These are phyloP conservation scores for Leishmania aethiopica DNA, from an alignment of 208 protist genomes.

Conservation along the genomic window DNA sequence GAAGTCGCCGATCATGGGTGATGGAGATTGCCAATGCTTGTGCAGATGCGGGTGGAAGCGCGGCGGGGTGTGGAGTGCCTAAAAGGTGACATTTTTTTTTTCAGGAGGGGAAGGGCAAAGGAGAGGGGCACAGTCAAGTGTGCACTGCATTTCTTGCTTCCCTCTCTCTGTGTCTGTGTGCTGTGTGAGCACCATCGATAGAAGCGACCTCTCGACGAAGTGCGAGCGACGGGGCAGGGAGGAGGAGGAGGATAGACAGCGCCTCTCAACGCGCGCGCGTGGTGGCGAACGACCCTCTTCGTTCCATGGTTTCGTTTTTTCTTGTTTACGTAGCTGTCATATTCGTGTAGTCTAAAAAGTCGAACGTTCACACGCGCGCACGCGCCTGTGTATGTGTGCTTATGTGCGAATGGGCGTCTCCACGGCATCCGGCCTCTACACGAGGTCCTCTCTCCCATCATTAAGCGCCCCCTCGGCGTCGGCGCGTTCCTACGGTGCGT, in stretches of 20 bases:
- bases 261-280: neutral
- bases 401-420: neutral
- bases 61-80: neutral
- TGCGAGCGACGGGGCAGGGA: neutral
- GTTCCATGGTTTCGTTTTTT: neutral
- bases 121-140: neutral
- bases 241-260: neutral
- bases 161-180: neutral
- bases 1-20: neutral
- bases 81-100: neutral
- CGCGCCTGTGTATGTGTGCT: no score
- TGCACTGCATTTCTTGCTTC: neutral
- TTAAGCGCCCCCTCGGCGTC: neutral
- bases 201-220: neutral
- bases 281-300: neutral
- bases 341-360: neutral
- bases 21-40: neutral
- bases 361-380: neutral
- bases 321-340: neutral
- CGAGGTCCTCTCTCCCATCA: neutral
- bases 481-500: neutral
- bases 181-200: neutral
- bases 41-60: neutral
- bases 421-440: neutral
- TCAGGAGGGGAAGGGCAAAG: neutral